phyloP scores from a whole-genome alignment of 208 protist genomes.

The Trypanosoma platydactyli region DNA sequence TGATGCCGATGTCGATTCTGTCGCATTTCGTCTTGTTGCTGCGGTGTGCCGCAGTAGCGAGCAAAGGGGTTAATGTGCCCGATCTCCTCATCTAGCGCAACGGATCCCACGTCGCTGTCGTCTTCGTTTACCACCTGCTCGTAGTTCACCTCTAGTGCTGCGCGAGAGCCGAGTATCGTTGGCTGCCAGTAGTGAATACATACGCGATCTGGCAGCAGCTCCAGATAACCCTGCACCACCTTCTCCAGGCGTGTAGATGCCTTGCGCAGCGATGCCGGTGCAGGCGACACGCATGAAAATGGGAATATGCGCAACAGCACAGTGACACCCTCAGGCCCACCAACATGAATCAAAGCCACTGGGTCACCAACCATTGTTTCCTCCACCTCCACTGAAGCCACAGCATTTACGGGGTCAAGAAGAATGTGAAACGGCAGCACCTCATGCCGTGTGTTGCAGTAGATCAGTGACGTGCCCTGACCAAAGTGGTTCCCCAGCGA shows the following conservation, averaged over 20 bases:
- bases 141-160: conserved; percentile 61
- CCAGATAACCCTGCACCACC: conserved; percentile 53
- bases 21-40: background rate
- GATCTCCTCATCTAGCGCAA: conserved; percentile 62
- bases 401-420: conserved; percentile 32
- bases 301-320: conserved; percentile 33
- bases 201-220: conserved; percentile 48
- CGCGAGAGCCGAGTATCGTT: conserved; percentile 46
- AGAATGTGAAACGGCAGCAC: conserved; percentile 68
- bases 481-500: conserved; percentile 85
- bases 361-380: conserved; percentile 76
- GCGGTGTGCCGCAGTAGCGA: conserved; percentile 9
- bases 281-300: background rate
- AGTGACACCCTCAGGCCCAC: conserved; percentile 12
- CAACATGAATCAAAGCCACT: conserved; percentile 46
- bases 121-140: conserved; percentile 25
- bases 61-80: conserved; percentile 74
- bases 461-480: conserved; percentile 66
- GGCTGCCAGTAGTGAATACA: conserved; percentile 51
- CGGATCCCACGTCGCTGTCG: conserved; percentile 12
- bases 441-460: conserved; percentile 77
- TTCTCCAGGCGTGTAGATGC: conserved; percentile 46
- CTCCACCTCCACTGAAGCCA: conserved; percentile 48
- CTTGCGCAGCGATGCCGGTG: conserved; percentile 27
- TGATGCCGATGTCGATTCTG: background rate